These are phyloP conservation scores for Nymphaea thermarum DNA, from an alignment of 164 flowering plant species.

Conservation along the genomic window DNA sequence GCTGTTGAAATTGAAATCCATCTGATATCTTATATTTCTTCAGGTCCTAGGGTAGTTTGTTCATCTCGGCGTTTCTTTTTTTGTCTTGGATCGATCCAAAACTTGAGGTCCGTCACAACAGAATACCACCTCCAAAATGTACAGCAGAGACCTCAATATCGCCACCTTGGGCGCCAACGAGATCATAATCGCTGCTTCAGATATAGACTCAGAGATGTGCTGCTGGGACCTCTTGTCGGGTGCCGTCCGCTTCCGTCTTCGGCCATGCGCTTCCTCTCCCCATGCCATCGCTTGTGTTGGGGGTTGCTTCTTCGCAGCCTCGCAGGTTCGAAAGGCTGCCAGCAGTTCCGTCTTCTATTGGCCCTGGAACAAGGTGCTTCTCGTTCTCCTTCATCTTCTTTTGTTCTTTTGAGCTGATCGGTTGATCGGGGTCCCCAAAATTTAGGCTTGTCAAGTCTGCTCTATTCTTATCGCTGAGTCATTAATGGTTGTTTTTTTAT, in stretches of 20 bases:
- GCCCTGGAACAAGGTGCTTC: constrained; percentile 75
- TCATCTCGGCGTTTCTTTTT: too few species aligned
- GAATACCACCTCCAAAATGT: too few species aligned
- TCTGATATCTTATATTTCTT: too few species aligned
- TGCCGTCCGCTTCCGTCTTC: constrained; percentile 44
- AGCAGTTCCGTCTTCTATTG: constrained; percentile 66
- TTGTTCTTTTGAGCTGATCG: neutral
- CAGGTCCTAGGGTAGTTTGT: too few species aligned
- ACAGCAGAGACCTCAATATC: too few species aligned
- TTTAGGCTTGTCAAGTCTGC: too few species aligned
- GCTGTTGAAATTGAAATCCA: too few species aligned
- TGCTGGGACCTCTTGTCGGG: constrained; percentile 68
- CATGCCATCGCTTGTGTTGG: constrained; percentile 64
- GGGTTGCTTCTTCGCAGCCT: constrained; percentile 54
- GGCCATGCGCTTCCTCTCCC: constrained; percentile 49
- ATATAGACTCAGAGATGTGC: constrained; percentile 51
- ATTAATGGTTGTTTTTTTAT: too few species aligned
- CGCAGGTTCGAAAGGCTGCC: constrained; percentile 54
- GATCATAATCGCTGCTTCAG: constrained; percentile 54
- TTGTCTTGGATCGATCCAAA: too few species aligned
- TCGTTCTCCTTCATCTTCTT: neutral
- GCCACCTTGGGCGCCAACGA: constrained; percentile 10
- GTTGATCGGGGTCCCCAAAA: too few species aligned
- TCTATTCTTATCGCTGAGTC: too few species aligned
- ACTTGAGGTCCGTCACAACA: too few species aligned